A percentile compares a stretch with the other conserved stretches of the same genome.
Conservation (phyloP, 2,329 filamentous ascomycete species). For the Calonectria hongkongensis region DNA sequence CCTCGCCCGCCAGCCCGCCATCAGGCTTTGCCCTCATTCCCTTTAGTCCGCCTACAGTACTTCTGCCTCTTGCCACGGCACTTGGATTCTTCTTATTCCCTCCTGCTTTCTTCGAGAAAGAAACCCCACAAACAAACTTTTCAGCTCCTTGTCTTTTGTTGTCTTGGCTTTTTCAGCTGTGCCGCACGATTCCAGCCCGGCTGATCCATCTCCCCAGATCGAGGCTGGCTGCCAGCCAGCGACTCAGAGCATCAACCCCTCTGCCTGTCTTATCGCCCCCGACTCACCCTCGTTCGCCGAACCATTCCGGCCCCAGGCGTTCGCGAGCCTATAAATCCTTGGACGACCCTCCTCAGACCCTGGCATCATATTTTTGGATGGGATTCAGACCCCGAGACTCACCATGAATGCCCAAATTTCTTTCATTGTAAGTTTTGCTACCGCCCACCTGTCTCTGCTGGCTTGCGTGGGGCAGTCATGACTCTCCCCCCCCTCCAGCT, state of each 20-base stretch:
- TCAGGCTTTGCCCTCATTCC: slow-evolving; percentile 28
- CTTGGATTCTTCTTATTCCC: slow-evolving; percentile 19
- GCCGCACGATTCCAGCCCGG: slow-evolving; percentile 45
- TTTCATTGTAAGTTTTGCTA: slow-evolving; percentile 69
- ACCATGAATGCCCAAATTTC: slow-evolving; percentile 75
- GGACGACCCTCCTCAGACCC: slow-evolving; percentile 9
- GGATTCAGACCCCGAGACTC: slow-evolving; percentile 40
- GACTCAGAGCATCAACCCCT: slow-evolving; percentile 41
- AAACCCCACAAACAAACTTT: slow-evolving; percentile 47
- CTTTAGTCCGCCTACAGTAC: slow-evolving; percentile 23
- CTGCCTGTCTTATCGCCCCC: slow-evolving; percentile 42
- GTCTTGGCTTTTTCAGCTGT: slow-evolving; percentile 41
- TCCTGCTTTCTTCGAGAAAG: neutral
- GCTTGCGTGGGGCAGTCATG: slow-evolving; percentile 2
- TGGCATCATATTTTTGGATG: slow-evolving; percentile 29
- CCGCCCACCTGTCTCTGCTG: slow-evolving; percentile 7
- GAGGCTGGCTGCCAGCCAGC: slow-evolving; percentile 48
- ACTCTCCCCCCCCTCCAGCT: neutral
- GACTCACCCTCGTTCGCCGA: slow-evolving; percentile 32
- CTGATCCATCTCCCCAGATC: slow-evolving; percentile 46
- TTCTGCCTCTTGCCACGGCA: slow-evolving; percentile 15
- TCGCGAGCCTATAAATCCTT: slow-evolving; percentile 37
- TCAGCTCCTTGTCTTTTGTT: slow-evolving; percentile 37
- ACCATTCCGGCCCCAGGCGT: slow-evolving; percentile 30
- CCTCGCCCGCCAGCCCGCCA: slow-evolving; percentile 24